Base-by-base conservation (phyloP, 75 land plant species). In the Cryptomeria japonica region DNA sequence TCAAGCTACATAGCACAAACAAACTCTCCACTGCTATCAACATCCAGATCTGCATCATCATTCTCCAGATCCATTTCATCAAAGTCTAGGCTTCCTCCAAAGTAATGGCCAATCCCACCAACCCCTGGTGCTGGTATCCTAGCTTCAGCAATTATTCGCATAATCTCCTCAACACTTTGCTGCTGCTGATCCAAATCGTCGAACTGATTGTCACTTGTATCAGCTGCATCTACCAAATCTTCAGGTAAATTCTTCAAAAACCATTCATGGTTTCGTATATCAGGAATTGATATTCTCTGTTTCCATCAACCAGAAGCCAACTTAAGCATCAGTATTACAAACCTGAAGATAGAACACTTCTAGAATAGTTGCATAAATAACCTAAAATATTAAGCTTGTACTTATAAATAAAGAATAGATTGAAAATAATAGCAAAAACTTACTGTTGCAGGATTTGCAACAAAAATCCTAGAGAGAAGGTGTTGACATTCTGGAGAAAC, bases 391-490 rank as follows among this genome's bases (percentile, higher is more conserved):
- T 82, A 82, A 46, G 51, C 9, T 82, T n/a, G 32, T 46, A 41
- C 14, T 46, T 44, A 42, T 25, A 80, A 25, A 44, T 82, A 3
- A 82, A 28, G 31, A 82, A 28, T 28, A 51, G n/a, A 79, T 77
- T 9, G 36, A 41, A 38, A 32, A 41, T 47, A 42, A 77, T 77
- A 28, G 36, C 28, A 39, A 22, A 36, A n/a, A 88, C 93, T 92
- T 8, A 97, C 99, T 91, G 90, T 89, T 55, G 96, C 88, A 83
- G 99, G 99, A 88, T 98, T 95, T 64, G 95, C 97, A 46, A 94
- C 97, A 92, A 98, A 98, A 42, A 98, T 98, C 88, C 96, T 93
- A 46, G 99, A 96, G 41, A 98, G 94, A 42, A 98, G 93, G 86
- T 96, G 93, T 15, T 91, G 90, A 88, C 99, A 98, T 73, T 98